phyloP scores from a whole-genome alignment of 805 yeast species.

The Starmera dryadoides region DNA sequence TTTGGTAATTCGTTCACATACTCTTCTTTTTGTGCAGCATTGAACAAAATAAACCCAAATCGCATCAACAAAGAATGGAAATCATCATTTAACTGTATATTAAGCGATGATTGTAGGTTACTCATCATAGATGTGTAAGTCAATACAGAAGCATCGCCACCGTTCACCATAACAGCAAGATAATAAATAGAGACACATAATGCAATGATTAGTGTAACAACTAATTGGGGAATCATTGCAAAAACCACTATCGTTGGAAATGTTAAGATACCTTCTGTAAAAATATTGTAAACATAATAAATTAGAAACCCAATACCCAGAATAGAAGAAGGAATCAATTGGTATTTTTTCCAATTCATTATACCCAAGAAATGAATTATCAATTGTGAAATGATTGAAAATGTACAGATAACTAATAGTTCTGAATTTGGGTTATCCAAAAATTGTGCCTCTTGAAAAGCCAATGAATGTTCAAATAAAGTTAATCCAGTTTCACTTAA shows the following conservation, averaged over 20 bases:
- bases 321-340: conserved; percentile 57
- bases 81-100: conserved; percentile 44
- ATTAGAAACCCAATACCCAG: conserved; percentile 47
- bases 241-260: conserved; percentile 51
- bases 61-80: conserved; percentile 56
- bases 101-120: conserved; percentile 31
- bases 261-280: conserved; percentile 31
- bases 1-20: conserved; percentile 52
- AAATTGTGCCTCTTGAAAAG: conserved; percentile 64
- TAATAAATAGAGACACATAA: conserved; percentile 48
- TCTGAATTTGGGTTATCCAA: conserved; percentile 45
- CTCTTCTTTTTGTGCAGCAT: conserved; percentile 61
- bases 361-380: conserved; percentile 58
- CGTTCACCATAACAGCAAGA: conserved; percentile 56
- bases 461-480: conserved; percentile 66
- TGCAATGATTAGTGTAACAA: conserved; percentile 40
- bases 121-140: conserved; percentile 27
- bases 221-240: conserved; percentile 62
- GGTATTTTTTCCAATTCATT: conserved; percentile 40
- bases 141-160: conserved; percentile 26
- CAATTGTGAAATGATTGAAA: conserved; percentile 52
- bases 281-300: conserved; percentile 35
- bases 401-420: conserved; percentile 41
- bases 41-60: conserved; percentile 54
- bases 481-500: conserved; percentile 63